A percentile compares a stretch with the other conserved stretches of the same genome.
Evolutionary conservation across 2,329 filamentous ascomycete species (phyloP).

Genomic region (Paracorniculantispora psalliotae): DNA sequence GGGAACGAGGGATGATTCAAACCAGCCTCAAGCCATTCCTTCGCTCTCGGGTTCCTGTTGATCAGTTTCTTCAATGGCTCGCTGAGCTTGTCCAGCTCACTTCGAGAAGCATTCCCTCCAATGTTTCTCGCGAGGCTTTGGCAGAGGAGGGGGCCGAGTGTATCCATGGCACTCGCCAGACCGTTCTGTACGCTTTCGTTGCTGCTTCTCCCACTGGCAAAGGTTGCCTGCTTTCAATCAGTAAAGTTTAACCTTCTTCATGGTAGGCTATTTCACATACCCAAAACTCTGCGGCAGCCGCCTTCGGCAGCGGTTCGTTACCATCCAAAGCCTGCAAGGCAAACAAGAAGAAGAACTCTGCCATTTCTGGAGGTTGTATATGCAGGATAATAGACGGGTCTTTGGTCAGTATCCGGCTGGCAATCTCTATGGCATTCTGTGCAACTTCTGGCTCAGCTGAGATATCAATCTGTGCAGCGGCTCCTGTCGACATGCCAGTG

Average conservation of each 20-base stretch:
- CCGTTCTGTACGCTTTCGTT: conserved; percentile 21
- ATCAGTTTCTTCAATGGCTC: conserved; percentile 68
- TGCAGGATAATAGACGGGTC: conserved; percentile 57
- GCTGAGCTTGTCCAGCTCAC: conserved; percentile 65
- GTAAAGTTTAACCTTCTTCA: neutral
- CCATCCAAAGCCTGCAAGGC: conserved; percentile 64
- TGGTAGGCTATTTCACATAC: conserved; percentile 35
- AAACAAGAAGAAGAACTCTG: conserved; percentile 67
- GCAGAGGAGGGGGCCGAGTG: conserved; percentile 58
- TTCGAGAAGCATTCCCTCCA: conserved; percentile 62
- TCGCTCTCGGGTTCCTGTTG: conserved; percentile 48
- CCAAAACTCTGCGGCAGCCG: conserved; percentile 71
- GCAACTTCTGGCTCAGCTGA: conserved; percentile 70
- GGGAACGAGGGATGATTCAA: conserved; percentile 53
- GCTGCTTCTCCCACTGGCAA: conserved; percentile 11
- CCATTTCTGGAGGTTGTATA: conserved; percentile 48
- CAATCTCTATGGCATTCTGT: conserved; percentile 69
- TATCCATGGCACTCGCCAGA: conserved; percentile 46
- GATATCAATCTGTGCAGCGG: conserved; percentile 40
- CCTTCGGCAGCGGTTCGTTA: conserved; percentile 70
- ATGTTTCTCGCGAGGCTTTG: conserved; percentile 60
- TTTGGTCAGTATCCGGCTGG: conserved; percentile 57
- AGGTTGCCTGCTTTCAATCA: conserved; percentile 9
- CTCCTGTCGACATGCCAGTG: neutral
- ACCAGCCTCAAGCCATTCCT: conserved; percentile 58